Evolutionary conservation across 78 protist genomes (phyloP), one percentile per base, ranked within the genome.

Genomic region (Speleostelium caveatum): DNA sequence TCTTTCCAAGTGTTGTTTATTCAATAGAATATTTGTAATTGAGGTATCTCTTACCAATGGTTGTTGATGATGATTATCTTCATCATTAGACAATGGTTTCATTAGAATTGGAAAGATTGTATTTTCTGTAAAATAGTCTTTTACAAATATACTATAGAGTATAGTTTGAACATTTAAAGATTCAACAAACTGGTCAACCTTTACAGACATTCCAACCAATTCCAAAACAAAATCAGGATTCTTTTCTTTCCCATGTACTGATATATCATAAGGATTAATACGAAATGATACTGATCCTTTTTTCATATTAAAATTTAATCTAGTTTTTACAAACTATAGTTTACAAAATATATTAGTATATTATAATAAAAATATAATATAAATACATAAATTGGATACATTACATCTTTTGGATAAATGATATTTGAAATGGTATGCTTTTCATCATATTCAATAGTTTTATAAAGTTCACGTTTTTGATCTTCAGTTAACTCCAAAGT

Each of bases 341-440:
- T 49, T 49, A 49, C 24, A 49, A 49, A 14, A 49, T 49, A 14
- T 16, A 49, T 16, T 49, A 49, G 14, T 16, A 8, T n/a, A n/a
- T n/a, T n/a, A n/a, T n/a, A n/a, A n/a, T n/a, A n/a, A n/a, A n/a
- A n/a, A n/a, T n/a, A n/a, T 22, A 28, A 51, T 45, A 5, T n/a
- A 51, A 56, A 21, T 71, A 71, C 76, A 51, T n/a, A n/a, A n/a
- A n/a, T n/a, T n/a, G n/a, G n/a, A n/a, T n/a, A n/a, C n/a, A n/a
- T n/a, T n/a, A n/a, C n/a, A n/a, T 83, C 90, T 45, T 83, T 83
- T 24, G 90, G 90, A 83, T 83, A 83, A 41, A 83, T 75, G 24
- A 83, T 83, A 60, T 69, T 83, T 28, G 42, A 51, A 59, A 69
- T 33, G 6, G 14, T 49, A 39, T 83, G 90, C 56, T 83, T 76